Evolutionary conservation across 1,284 basidiomycete genomes (phyloP), one percentile per base, ranked within the genome.

Genomic region (Heterobasidion irregulare): DNA sequence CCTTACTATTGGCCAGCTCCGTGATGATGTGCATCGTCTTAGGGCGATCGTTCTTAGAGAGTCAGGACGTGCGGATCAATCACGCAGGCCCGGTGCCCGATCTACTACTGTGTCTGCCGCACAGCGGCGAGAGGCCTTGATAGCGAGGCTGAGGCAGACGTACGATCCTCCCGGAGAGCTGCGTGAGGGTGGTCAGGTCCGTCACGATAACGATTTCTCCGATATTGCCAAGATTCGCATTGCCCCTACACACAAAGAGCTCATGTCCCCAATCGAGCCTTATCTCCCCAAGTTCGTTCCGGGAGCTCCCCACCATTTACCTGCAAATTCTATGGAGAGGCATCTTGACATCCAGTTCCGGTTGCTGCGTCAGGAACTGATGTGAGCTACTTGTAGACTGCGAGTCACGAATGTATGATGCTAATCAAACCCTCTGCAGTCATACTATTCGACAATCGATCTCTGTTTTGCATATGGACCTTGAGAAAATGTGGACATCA

Each of bases 291-390:
- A 73, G 1, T 84, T 78, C 59, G 63, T 86, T 2, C 72, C 71
- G 18, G 72, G 68, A 7, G 84, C 83, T 0, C 84, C 81, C 0
- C 86, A 89, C 63, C 83, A 77, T 54, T 71, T 75, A 32, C 76
- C 77, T 0, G 56, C 66, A 6, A 72, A 74, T 13, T 80, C 78
- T 32, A 84, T 86, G 77, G 74, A 84, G 53, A 70, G 78, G 10
- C 66, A 82, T n/a, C 65, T 87, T 7, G 87, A 89, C 54, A 75
- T 83, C 2, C 84, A 89, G 59, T 89, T 86, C 62, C 77, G 87
- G 34, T 72, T 89, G 0, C 66, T 89, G 44, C 72, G 86, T 36
- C 86, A 86, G 58, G 86, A 89, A 59, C 66, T 86, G 13, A 80
- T 76, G 83, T 83, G 64, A 38, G 79, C 46, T 8, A 3, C 33